A percentile compares a stretch with the other conserved stretches of the same genome.
Evolutionary conservation across 2,329 filamentous ascomycete species (phyloP).

Genomic region (Cytospora paraplurivora): DNA sequence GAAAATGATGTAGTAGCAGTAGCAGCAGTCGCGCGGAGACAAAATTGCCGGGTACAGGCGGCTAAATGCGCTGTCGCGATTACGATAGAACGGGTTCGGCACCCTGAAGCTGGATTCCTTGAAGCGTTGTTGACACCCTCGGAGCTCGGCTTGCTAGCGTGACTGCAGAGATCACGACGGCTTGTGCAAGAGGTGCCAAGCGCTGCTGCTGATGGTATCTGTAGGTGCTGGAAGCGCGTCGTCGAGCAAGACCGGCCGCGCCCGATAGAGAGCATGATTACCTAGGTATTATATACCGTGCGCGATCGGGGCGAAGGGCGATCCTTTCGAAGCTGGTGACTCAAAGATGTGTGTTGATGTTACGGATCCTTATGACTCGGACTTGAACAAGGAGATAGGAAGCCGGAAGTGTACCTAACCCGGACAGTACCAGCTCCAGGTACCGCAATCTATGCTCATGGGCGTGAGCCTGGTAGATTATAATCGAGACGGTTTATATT

Average conservation of each 20-base stretch:
- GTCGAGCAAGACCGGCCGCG: neutral
- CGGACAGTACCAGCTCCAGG: neutral
- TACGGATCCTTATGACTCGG: constrained; percentile 3
- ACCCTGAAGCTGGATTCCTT: constrained; percentile 7
- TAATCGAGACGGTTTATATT: too few relatives aligned
- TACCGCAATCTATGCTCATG: neutral
- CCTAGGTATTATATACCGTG: neutral
- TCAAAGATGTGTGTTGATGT: neutral
- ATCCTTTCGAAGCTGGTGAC: neutral
- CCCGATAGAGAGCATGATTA: neutral
- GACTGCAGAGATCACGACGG: neutral
- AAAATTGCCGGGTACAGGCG: constrained; percentile 26
- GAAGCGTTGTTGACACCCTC: constrained; percentile 2
- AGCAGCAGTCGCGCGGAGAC: constrained; percentile 18
- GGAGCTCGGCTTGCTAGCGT: constrained; percentile 10
- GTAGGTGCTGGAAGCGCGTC: neutral
- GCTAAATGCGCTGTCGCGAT: constrained; percentile 8
- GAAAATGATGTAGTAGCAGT: constrained; percentile 19
- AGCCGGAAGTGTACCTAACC: neutral
- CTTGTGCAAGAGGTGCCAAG: neutral
- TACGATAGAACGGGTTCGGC: constrained; percentile 4
- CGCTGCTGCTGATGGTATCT: neutral
- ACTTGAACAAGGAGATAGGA: neutral
- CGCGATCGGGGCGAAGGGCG: neutral
- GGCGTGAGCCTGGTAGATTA: neutral